A percentile compares a stretch with the other conserved stretches of the same genome.
Conservation (phyloP, 345 rosid species). For the Boechera stricta region DNA sequence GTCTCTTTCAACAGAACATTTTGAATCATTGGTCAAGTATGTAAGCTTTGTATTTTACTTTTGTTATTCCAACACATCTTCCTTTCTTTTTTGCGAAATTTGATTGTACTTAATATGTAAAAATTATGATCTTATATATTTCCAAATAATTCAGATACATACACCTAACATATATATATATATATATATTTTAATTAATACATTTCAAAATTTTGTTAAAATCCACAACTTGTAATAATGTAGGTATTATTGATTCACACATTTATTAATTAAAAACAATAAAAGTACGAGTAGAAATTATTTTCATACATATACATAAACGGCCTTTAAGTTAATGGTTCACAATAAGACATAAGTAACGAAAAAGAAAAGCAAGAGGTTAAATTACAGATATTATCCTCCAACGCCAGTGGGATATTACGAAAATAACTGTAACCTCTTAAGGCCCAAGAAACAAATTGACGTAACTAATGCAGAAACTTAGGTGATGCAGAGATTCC, state of each 20-base stretch:
- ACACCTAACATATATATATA: no score
- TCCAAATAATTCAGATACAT: no score
- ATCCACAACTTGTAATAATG: no score
- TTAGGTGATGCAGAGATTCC: conserved; percentile 22
- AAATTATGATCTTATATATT: background rate
- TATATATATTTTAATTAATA: no score
- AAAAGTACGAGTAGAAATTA: background rate
- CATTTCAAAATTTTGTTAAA: no score
- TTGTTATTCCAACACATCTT: background rate
- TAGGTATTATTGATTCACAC: no score
- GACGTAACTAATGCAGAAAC: conserved; percentile 23
- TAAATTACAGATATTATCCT: conserved; percentile 8
- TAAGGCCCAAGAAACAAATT: conserved; percentile 12
- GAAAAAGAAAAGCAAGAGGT: background rate
- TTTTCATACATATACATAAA: no score
- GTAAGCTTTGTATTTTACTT: background rate
- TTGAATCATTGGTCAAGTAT: background rate
- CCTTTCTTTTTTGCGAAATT: background rate
- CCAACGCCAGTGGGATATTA: background rate
- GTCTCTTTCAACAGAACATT: background rate
- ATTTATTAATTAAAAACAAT: background rate
- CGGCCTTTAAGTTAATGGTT: conserved; percentile 5
- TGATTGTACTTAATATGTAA: background rate
- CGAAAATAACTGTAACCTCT: conserved; percentile 1
- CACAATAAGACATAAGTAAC: conserved; percentile 9